These are phyloP conservation scores for Colletotrichum orchidophilum DNA, from an alignment of 2,329 filamentous ascomycete species.

Conservation along the genomic window DNA sequence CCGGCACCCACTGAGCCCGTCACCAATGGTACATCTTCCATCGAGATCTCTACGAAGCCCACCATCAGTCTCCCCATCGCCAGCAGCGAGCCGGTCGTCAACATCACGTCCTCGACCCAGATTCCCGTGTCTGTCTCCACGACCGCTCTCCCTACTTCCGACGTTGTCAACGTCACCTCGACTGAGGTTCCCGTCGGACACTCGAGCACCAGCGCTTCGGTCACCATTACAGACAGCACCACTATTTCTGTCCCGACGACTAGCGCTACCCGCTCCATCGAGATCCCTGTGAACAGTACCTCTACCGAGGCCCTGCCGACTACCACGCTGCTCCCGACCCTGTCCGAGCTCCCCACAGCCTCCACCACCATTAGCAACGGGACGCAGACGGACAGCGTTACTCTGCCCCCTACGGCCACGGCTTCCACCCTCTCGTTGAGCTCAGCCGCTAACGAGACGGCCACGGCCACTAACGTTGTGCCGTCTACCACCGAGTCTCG, in stretches of 20 bases:
- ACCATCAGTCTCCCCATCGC: slow-evolving; percentile 10
- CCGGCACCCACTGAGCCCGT: slow-evolving; percentile 16
- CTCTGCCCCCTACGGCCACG: slow-evolving; percentile 10
- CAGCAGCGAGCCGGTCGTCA: slow-evolving; percentile 15
- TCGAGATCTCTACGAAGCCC: slow-evolving; percentile 1
- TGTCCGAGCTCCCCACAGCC: slow-evolving; percentile 22
- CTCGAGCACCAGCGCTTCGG: slow-evolving; percentile 16
- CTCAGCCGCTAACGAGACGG: slow-evolving; percentile 17
- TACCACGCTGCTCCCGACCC: slow-evolving; percentile 19
- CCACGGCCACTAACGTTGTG: not conserved
- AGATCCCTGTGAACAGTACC: slow-evolving; percentile 24
- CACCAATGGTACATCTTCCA: slow-evolving; percentile 10
- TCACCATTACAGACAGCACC: slow-evolving; percentile 9
- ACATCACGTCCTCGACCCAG: slow-evolving; percentile 24
- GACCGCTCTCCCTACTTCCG: slow-evolving; percentile 13
- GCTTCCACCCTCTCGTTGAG: slow-evolving; percentile 10
- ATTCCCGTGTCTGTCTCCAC: slow-evolving; percentile 13
- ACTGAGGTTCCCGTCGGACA: slow-evolving; percentile 12
- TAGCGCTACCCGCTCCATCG: slow-evolving; percentile 51
- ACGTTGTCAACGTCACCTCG: slow-evolving; percentile 15
- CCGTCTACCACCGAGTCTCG: slow-evolving; percentile 1
- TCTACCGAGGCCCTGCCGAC: slow-evolving; percentile 6
- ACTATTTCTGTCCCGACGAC: slow-evolving; percentile 47
- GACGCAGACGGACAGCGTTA: slow-evolving; percentile 9
- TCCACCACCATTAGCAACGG: slow-evolving; percentile 18